phyloP scores from a whole-genome alignment of 164 flowering plant genomes.

The Cinnamomum micranthum region DNA sequence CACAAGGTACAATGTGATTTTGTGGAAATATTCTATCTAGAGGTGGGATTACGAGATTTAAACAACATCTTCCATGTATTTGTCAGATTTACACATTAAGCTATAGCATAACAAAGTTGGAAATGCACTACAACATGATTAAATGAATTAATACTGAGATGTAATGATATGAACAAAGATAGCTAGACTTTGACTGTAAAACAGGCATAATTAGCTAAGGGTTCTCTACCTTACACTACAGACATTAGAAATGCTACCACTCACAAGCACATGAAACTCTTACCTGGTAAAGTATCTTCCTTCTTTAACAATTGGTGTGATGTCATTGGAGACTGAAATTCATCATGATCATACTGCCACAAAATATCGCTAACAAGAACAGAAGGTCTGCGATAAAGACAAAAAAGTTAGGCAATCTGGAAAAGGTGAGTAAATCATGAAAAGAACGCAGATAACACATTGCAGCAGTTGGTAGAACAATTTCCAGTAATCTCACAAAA shows the following conservation, averaged over 20 bases:
- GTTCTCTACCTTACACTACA: not conserved
- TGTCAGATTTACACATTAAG: not conserved
- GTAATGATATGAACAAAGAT: not conserved
- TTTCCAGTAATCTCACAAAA: no score
- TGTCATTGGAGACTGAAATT: constrained; percentile 32
- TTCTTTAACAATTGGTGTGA: constrained; percentile 51
- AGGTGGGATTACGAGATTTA: no score
- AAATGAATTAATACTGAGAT: not conserved
- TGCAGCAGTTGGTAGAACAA: no score
- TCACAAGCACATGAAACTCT: not conserved
- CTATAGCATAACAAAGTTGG: not conserved
- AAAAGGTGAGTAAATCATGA: no score
- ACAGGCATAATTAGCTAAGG: not conserved
- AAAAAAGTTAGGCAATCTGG: not conserved
- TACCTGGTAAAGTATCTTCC: constrained; percentile 53
- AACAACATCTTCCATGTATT: not conserved
- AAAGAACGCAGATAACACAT: no score
- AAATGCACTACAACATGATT: not conserved
- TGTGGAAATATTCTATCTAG: no score
- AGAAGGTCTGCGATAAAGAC: constrained; percentile 60
- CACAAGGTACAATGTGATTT: no score
- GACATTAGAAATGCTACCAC: not conserved
- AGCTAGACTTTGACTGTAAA: not conserved
- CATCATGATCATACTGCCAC: constrained; percentile 64
- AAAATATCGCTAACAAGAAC: constrained; percentile 76